Evolutionary conservation across 139 green algal genomes (phyloP), one percentile per base, ranked within the genome.

Genomic region (Pseudopediastrum boryanum): DNA sequence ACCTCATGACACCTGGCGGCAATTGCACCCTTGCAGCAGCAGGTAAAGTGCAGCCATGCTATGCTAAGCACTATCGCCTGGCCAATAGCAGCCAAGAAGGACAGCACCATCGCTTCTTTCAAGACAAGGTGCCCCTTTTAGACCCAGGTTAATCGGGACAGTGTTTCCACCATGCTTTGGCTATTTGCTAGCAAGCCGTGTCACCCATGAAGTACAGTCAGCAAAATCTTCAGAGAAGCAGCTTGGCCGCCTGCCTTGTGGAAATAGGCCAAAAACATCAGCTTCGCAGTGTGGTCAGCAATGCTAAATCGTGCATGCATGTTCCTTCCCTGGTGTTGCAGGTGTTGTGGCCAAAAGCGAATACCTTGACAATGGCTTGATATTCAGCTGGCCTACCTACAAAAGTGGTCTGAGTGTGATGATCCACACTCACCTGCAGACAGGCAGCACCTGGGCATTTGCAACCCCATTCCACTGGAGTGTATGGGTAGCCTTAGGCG

Each of bases 391-490:
- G 73, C 73, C 73, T 13, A 80, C 59, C 10, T 74, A 74, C 62
- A 73, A 74, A 31, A 66, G 74, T 36, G 74, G 74, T 10, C 74
- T 81, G 43, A 35, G 62, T 21, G 36, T 81, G 25, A 65, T 81
- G 62, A 81, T 81, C 4, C 48, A 46, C 13, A 63, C 43, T 10
- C 58, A 81, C 31, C 62, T 81, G 43, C 59, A 81, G 62, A 29
- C 62, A 29, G 74, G 74, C 62, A 75, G 62, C 62, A 81, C 74
- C 35, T 81, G 74, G 74, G 74, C 74, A 4, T 81, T 81, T 36
- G 48, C 74, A 66, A 46, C 48, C 21, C 6, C 31, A 21, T 48
- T 70, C 31, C 33, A 70, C 61, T 48, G 61, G 61, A 51, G 31
- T 3, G 73, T 80, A 21, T 80, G 73, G 73, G 58, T 72, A 29